Percentiles rank a stretch among this genome's conserved stretches.
phyloP scores from a whole-genome alignment of 2,329 filamentous ascomycete genomes.

The Penicillium occitanis region DNA sequence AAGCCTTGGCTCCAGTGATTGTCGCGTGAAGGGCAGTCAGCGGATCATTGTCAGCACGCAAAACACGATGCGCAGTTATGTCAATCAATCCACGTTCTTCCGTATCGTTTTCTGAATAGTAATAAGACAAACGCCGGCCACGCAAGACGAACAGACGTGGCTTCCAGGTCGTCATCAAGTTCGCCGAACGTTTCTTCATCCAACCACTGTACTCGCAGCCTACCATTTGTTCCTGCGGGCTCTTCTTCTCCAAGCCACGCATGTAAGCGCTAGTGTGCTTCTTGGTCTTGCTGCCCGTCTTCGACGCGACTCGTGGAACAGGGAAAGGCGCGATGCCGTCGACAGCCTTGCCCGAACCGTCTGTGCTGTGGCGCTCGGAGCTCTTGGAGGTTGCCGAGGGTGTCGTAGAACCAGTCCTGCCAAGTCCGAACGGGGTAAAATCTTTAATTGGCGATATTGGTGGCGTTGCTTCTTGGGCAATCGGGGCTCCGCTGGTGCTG shows the following conservation, averaged over 20 bases:
- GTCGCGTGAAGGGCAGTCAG: constrained; percentile 89
- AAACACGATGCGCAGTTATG: constrained; percentile 95
- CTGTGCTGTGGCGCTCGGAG: constrained; percentile 76
- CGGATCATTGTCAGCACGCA: constrained; percentile 87
- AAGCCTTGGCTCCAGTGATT: constrained; percentile 78
- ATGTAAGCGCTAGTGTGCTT: constrained; percentile 94
- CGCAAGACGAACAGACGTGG: constrained; percentile 92
- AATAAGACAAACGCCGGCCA: constrained; percentile 88
- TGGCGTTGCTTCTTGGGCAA: constrained; percentile 47
- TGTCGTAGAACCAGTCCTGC: constrained; percentile 72
- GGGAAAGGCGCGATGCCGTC: constrained; percentile 51
- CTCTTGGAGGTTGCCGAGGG: constrained; percentile 65
- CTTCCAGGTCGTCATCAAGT: constrained; percentile 97
- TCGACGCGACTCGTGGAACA: constrained; percentile 53
- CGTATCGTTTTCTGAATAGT: constrained; percentile 88
- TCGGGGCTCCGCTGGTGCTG: constrained; percentile 50
- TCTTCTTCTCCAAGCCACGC: constrained; percentile 76
- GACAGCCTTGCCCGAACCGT: constrained; percentile 53
- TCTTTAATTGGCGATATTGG: constrained; percentile 52
- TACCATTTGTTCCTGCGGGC: constrained; percentile 78
- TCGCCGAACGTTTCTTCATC: constrained; percentile 99
- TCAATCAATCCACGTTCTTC: constrained; percentile 96
- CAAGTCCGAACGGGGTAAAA: constrained; percentile 63
- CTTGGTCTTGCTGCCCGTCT: constrained; percentile 67
- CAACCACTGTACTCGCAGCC: constrained; percentile 92